These are phyloP conservation scores for Blastobotrys serpentis DNA, from an alignment of 1,139 yeast species.

Conservation along the genomic window DNA sequence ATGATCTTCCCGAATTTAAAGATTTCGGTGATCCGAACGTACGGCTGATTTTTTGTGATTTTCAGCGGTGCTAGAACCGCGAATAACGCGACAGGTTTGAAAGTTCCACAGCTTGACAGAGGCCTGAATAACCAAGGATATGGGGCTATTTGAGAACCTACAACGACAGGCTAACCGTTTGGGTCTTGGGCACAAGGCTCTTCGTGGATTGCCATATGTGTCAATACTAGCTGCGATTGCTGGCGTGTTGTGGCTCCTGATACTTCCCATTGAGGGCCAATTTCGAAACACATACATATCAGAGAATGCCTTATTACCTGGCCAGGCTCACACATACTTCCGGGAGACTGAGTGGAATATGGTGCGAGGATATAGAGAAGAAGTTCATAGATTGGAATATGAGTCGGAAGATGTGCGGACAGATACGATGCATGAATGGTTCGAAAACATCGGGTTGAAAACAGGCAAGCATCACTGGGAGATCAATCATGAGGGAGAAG, in stretches of 20 bases:
- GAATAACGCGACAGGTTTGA: not conserved
- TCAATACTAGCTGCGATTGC: constrained; percentile 60
- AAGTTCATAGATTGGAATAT: constrained; percentile 43
- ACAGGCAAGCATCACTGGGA: constrained; percentile 51
- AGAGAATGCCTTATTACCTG: constrained; percentile 96
- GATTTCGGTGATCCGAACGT: too few species aligned
- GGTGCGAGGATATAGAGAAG: constrained; percentile 78
- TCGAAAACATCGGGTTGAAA: constrained; percentile 70
- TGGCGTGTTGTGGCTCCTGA: constrained; percentile 67
- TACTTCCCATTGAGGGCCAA: constrained; percentile 78
- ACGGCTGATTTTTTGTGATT: too few species aligned
- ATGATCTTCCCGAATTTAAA: too few species aligned
- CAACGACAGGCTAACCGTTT: constrained; percentile 33
- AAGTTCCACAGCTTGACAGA: not conserved
- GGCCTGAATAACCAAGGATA: constrained; percentile 17
- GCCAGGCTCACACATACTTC: constrained; percentile 89
- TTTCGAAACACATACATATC: constrained; percentile 81
- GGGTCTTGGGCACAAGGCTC: constrained; percentile 33
- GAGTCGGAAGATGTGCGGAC: constrained; percentile 43
- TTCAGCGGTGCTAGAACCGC: too few species aligned
- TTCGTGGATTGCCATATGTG: constrained; percentile 52
- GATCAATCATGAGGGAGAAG: constrained; percentile 36
- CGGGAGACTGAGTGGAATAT: constrained; percentile 95
- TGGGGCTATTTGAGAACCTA: constrained; percentile 42
- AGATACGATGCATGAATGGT: constrained; percentile 54